Evolutionary conservation across 106 monocot species (phyloP), one percentile per base, ranked within the genome.

Genomic region (Chionographis japonica): DNA sequence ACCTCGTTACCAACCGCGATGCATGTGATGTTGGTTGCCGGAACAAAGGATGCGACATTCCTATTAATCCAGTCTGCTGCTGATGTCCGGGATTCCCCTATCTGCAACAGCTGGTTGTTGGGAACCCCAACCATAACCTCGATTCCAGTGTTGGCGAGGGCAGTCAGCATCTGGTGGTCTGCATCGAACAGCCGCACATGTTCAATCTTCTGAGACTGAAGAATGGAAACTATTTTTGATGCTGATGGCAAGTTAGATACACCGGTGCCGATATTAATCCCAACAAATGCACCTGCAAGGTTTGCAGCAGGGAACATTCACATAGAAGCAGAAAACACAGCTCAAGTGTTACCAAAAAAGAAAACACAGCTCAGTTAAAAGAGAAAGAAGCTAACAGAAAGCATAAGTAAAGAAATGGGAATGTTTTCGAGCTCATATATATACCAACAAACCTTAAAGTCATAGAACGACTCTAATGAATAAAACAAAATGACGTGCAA

Each of bases 71-170:
- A 95, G 19, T 79, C 75, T 37, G 91, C 91, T 43, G 95, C 91
- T 68, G 52, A 81, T 5, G 79, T 40, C 27, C 72, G 72, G 38
- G 91, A 95, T 71, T 88, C 65, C 12, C 95, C 88, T 6, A 88
- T 57, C 6, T 69, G 67, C 62, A 86, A 66, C 19, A 95, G 61
- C 51, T 91, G 83, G 60, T 80, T 75, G 54, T 95, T 91, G 35
- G 91, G 95, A 55, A 95, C 75, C 20, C 79, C 76, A 59, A 95
- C 81, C 69, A 84, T 86, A 40, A 95, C 95, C 60, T 95, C 83
- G 54, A 95, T 91, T 35, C 95, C 91, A 12, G 95, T 95, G 75
- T 95, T 83, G 59, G 86, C 83, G 13, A 95, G 83, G n/a, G 91
- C 81, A 37, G 60, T 64, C 3, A 95, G 75, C 61, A 95, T 69